phyloP scores from a whole-genome alignment of 2,329 filamentous ascomycete species.

The Zopfia rhizophila region DNA sequence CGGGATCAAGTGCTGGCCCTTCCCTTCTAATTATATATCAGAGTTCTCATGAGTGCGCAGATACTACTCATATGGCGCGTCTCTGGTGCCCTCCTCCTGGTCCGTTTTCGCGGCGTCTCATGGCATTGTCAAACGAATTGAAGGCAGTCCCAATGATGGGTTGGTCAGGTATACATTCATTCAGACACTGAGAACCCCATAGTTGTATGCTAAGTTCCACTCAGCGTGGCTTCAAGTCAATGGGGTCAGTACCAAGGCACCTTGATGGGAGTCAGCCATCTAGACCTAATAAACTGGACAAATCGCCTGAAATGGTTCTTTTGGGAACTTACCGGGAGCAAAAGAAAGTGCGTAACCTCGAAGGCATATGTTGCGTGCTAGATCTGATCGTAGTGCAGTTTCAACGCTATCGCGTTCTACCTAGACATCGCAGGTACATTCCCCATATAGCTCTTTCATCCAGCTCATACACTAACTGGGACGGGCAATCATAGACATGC shows the following conservation, averaged over 20 bases:
- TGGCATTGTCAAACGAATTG: constrained; percentile 62
- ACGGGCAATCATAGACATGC: constrained; percentile 45
- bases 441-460: neutral
- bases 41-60: constrained; percentile 15
- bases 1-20: constrained; percentile 57
- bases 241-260: constrained; percentile 74
- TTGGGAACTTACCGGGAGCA: constrained; percentile 66
- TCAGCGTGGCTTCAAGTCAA: constrained; percentile 65
- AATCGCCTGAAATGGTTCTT: constrained; percentile 69
- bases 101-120: constrained; percentile 68
- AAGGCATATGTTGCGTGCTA: too few relatives aligned
- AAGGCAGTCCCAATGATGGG: constrained; percentile 70
- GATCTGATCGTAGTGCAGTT: constrained; percentile 54
- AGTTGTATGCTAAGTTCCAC: too few relatives aligned
- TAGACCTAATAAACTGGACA: constrained; percentile 75
- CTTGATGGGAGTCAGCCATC: constrained; percentile 69
- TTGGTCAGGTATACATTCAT: constrained; percentile 62
- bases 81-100: constrained; percentile 64
- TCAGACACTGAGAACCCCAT: neutral
- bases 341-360: constrained; percentile 61
- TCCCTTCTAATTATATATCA: constrained; percentile 38
- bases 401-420: constrained; percentile 73
- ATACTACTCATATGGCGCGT: constrained; percentile 73
- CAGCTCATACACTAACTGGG: neutral
- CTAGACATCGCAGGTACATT: constrained; percentile 70